Conservation (phyloP, 352 stramenopile genomes). For the Phytophthora pistaciae region DNA sequence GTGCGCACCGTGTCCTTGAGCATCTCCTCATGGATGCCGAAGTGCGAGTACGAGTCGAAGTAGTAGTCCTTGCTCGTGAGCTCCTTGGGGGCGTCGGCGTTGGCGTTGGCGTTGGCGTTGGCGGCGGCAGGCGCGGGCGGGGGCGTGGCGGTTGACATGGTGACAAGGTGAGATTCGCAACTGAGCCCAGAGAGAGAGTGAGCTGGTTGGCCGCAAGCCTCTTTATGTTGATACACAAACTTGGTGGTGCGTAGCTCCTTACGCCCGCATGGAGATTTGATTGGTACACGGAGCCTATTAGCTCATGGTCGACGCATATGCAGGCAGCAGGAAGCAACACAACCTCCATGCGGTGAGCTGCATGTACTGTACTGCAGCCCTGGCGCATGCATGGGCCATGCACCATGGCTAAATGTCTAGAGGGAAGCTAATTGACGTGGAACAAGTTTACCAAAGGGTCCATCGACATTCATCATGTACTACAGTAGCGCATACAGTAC, state of each 20-base stretch:
- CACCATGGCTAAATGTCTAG: neutral
- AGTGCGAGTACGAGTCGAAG: conserved; percentile 99
- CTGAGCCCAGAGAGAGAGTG: conserved; percentile 5
- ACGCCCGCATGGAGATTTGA: conserved; percentile 30
- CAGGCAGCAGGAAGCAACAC: neutral
- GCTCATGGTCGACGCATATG: neutral
- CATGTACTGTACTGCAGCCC: neutral
- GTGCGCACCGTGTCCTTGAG: conserved; percentile 98
- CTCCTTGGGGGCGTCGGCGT: conserved; percentile 41
- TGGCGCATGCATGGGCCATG: neutral
- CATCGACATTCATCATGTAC: neutral
- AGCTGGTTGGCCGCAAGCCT: conserved; percentile 4
- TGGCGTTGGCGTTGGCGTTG: conserved; percentile 3
- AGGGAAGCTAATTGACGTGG: neutral
- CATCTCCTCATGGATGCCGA: conserved; percentile 99
- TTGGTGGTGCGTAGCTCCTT: conserved; percentile 18
- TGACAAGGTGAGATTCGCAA: conserved; percentile 15
- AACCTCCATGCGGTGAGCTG: neutral
- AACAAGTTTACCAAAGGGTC: neutral
- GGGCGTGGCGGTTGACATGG: conserved; percentile 48
- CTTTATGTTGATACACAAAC: conserved; percentile 2
- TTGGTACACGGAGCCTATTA: conserved; percentile 22
- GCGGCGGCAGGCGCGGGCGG: conserved; percentile 25
- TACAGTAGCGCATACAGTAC: too few relatives aligned
- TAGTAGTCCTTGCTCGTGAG: conserved; percentile 97